Evolutionary conservation across 2,329 filamentous ascomycete genomes (phyloP), one percentile per base, ranked within the genome.

Genomic region (Clarireedia paspali): DNA sequence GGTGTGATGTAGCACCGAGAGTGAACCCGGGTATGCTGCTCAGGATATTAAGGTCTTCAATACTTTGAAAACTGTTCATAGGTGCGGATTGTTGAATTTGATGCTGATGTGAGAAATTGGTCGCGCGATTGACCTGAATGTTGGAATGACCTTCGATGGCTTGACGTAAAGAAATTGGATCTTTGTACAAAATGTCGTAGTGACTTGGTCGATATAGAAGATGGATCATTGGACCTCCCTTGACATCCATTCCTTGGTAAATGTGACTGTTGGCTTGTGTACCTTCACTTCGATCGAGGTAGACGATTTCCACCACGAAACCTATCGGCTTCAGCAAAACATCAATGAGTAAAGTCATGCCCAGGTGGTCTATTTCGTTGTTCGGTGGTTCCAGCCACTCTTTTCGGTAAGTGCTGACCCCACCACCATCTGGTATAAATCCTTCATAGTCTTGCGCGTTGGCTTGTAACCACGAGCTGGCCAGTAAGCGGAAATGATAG

Each of bases 161-260:
- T 48, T 63, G 58, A 34, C 50, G 53, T 40, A 62, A 30, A 50
- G 66, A 57, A 53, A 67, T 58, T 47, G 60, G 57, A 55, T 78
- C 75, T 68, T 83, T 85, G 75, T 99, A 99, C 36, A 97, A 79
- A 59, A 99, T 85, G 71, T 97, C 94, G 71, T 97, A 99, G 72
- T 97, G 94, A 58, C 89, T 90, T 44, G 75, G 95, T 69, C 75
- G 84, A 80, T 74, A 91, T 67, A 77, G 78, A 58, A 79, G 74
- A 63, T 82, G 75, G 38, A 85, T 80, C 34, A 80, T 75, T 26
- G 77, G 75, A 0, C 75, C 78, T 69, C 68, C 51, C 10, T 63
- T 57, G n/a, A 65, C 49, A 64, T 75, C 50, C 66, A 75, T 57
- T 71, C 71, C 60, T 66, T 74, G 70, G 64, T 70, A 61, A 47